Conservation (phyloP, 2,329 filamentous ascomycete species). For the Zasmidium citrigriseum region DNA sequence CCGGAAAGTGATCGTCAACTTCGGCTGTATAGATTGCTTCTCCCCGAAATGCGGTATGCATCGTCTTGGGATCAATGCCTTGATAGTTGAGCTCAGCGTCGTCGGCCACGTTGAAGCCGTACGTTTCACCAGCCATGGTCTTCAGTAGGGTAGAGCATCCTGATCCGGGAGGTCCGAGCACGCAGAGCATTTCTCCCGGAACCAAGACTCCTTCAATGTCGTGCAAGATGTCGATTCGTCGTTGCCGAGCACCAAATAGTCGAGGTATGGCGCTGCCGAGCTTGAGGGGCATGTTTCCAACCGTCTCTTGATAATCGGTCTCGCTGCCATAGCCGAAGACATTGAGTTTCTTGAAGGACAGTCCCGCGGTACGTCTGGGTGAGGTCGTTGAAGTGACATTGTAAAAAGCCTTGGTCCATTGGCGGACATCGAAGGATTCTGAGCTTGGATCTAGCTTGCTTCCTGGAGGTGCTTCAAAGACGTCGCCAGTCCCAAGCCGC, state of each 20-base stretch:
- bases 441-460: neutral
- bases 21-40: constrained; percentile 88
- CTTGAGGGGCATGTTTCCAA: constrained; percentile 49
- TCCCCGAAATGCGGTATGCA: constrained; percentile 76
- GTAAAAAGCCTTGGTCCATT: neutral
- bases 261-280: constrained; percentile 40
- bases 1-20: constrained; percentile 78
- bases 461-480: neutral
- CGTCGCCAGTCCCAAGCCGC: neutral
- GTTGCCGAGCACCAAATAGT: constrained; percentile 31
- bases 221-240: constrained; percentile 61
- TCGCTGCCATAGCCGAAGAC: constrained; percentile 52
- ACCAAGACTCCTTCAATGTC: constrained; percentile 68
- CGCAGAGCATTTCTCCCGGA: constrained; percentile 74
- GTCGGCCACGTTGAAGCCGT: constrained; percentile 73
- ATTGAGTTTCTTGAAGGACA: constrained; percentile 49
- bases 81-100: constrained; percentile 80
- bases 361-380: constrained; percentile 47
- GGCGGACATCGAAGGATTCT: neutral
- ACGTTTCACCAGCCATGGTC: constrained; percentile 78
- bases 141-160: constrained; percentile 85
- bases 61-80: constrained; percentile 69
- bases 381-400: constrained; percentile 3
- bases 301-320: constrained; percentile 54
- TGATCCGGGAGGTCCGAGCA: constrained; percentile 67